phyloP scores from a whole-genome alignment of 768 basidiomycete species.

The Strobilomyces dryophilus region DNA sequence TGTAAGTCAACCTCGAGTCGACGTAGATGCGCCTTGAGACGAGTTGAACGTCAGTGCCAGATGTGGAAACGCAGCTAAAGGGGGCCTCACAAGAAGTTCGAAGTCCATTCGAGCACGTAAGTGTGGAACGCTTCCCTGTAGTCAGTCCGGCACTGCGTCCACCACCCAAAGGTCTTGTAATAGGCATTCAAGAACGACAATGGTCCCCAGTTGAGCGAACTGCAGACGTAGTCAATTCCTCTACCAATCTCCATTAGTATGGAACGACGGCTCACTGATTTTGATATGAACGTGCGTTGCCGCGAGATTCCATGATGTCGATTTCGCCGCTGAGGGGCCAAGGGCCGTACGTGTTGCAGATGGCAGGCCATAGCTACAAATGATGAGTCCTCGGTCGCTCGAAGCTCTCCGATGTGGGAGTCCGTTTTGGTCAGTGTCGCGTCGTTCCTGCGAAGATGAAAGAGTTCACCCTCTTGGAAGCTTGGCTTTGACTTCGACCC shows the following conservation, averaged over 20 bases:
- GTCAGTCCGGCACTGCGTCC: slow-evolving; percentile 59
- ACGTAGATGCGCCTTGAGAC: slow-evolving; percentile 65
- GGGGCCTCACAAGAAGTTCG: slow-evolving; percentile 65
- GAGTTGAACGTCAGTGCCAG: slow-evolving; percentile 23
- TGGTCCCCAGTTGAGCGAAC: slow-evolving; percentile 77
- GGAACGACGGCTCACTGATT: slow-evolving; percentile 40
- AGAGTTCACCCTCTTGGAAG: slow-evolving; percentile 65
- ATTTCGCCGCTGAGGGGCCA: slow-evolving; percentile 55
- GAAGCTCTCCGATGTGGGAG: slow-evolving; percentile 20
- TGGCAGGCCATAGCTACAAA: slow-evolving; percentile 59
- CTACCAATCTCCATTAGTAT: slow-evolving; percentile 27
- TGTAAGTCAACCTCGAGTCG: slow-evolving; percentile 73
- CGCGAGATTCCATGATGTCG: slow-evolving; percentile 57
- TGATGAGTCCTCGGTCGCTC: slow-evolving; percentile 1
- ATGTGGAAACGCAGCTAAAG: not conserved
- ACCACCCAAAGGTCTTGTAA: slow-evolving; percentile 75
- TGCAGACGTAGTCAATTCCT: slow-evolving; percentile 62
- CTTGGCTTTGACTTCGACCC: slow-evolving; percentile 80
- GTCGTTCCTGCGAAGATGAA: not conserved
- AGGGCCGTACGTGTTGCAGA: slow-evolving; percentile 64
- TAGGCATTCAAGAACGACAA: slow-evolving; percentile 53
- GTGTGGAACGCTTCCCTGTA: slow-evolving; percentile 78
- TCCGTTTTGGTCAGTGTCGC: slow-evolving; percentile 8
- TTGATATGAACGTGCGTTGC: slow-evolving; percentile 56
- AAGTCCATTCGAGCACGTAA: slow-evolving; percentile 81